Percentiles rank a stretch among this genome's conserved stretches.
These are phyloP conservation scores for Bigelowiella natans DNA, from an alignment of 78 protist genomes.

Conservation along the genomic window DNA sequence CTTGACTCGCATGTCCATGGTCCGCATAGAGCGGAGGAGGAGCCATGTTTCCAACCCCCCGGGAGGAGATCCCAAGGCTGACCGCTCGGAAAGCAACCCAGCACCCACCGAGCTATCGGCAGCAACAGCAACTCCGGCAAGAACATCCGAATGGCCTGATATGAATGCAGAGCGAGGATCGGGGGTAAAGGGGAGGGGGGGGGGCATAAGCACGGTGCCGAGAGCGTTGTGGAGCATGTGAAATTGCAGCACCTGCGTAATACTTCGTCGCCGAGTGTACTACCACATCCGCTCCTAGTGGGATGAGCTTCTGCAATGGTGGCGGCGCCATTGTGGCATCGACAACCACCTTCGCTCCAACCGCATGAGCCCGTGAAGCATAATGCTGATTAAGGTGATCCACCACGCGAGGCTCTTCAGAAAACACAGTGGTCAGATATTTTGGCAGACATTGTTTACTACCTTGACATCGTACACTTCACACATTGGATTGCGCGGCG, in stretches of 20 bases:
- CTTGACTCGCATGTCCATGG: background rate
- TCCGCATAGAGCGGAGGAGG: slow-evolving; percentile 19
- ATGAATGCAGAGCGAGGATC: too few relatives aligned
- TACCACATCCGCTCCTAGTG: slow-evolving; percentile 21
- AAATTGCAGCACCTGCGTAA: too few relatives aligned
- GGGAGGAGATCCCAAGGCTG: slow-evolving; percentile 1
- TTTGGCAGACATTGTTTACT: background rate
- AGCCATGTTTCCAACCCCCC: slow-evolving; percentile 14
- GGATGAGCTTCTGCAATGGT: background rate
- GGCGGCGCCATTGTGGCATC: slow-evolving; percentile 32
- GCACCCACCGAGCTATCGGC: background rate
- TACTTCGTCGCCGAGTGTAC: slow-evolving; percentile 29
- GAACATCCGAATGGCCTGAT: slow-evolving; percentile 17
- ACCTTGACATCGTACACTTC: background rate
- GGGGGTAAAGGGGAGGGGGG: too few relatives aligned
- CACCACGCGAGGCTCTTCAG: too few relatives aligned
- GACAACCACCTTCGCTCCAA: slow-evolving; percentile 3
- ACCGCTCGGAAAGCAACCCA: background rate
- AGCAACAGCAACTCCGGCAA: background rate
- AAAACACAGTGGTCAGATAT: too few relatives aligned
- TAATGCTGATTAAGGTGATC: too few relatives aligned
- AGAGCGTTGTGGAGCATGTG: too few relatives aligned
- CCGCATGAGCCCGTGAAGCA: background rate
- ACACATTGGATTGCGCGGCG: slow-evolving; percentile 16
- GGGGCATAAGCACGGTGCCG: too few relatives aligned